Evolutionary conservation across 495 filamentous ascomycete species (phyloP).

Genomic region (Penicillium steckii): DNA sequence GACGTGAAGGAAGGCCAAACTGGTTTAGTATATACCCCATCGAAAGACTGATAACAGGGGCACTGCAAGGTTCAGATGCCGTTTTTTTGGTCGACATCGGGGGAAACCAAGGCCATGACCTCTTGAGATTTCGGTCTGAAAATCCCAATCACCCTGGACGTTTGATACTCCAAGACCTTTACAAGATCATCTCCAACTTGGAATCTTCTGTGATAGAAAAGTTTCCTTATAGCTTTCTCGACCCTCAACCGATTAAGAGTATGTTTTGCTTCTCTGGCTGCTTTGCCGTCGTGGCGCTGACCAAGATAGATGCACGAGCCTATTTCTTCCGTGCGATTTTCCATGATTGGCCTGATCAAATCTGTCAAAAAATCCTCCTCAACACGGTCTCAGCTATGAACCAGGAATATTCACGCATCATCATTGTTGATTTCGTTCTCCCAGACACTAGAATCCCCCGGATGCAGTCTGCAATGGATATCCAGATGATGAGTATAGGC

Average conservation of each 20-base stretch:
- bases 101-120: slow-evolving; percentile 47
- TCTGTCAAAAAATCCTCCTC: slow-evolving; percentile 30
- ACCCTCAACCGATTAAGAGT: slow-evolving; percentile 15
- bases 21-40: slow-evolving; percentile 47
- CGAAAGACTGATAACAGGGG: slow-evolving; percentile 26
- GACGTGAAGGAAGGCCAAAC: slow-evolving; percentile 33
- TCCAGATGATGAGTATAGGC: slow-evolving; percentile 39
- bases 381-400: slow-evolving; percentile 26
- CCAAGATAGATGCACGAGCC: slow-evolving; percentile 25
- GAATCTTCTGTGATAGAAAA: slow-evolving; percentile 3
- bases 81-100: slow-evolving; percentile 47
- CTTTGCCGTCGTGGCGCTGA: too few species aligned
- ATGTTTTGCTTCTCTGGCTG: too few species aligned
- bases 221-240: slow-evolving; percentile 14
- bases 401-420: slow-evolving; percentile 25
- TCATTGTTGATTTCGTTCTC: slow-evolving; percentile 33
- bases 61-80: slow-evolving; percentile 3
- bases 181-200: slow-evolving; percentile 1
- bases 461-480: slow-evolving; percentile 30
- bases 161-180: slow-evolving; percentile 12
- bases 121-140: slow-evolving; percentile 23
- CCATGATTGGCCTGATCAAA: slow-evolving; percentile 44
- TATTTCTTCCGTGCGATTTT: slow-evolving; percentile 47
- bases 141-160: not conserved
- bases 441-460: slow-evolving; percentile 25